A percentile compares a stretch with the other conserved stretches of the same genome.
Conservation (phyloP, 108 stramenopile genomes). For the Mediolabrus comicus region DNA sequence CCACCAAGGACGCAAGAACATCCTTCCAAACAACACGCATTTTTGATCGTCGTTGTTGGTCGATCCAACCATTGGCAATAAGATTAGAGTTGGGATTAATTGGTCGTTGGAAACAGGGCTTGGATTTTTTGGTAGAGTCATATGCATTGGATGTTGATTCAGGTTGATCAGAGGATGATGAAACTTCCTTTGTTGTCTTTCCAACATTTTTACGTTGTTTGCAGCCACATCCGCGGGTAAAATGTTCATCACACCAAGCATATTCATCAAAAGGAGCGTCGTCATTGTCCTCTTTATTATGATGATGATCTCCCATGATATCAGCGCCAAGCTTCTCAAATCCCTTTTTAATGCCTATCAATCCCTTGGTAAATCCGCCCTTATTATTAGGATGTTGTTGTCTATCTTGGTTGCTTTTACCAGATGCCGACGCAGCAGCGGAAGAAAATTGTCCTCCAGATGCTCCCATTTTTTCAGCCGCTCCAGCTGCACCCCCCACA, state of each 20-base stretch:
- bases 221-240: slow-evolving; percentile 47
- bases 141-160: background rate
- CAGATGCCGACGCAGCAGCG: slow-evolving; percentile 10
- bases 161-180: background rate
- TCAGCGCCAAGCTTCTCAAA: slow-evolving; percentile 34
- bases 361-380: slow-evolving; percentile 13
- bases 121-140: slow-evolving; percentile 21
- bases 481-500: slow-evolving; percentile 17
- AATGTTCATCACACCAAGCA: slow-evolving; percentile 57
- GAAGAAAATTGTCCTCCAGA: slow-evolving; percentile 23
- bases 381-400: slow-evolving; percentile 3
- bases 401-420: background rate
- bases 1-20: slow-evolving; percentile 73
- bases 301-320: slow-evolving; percentile 2
- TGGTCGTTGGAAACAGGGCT: slow-evolving; percentile 73
- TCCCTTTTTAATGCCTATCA: slow-evolving; percentile 46
- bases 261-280: slow-evolving; percentile 34
- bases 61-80: slow-evolving; percentile 85
- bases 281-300: slow-evolving; percentile 7
- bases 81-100: slow-evolving; percentile 67
- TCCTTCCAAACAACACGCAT: slow-evolving; percentile 87
- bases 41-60: slow-evolving; percentile 83
- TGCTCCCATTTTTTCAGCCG: slow-evolving; percentile 9
- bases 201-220: slow-evolving; percentile 4
- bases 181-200: background rate